Evolutionary conservation across 352 stramenopile species (phyloP).

Genomic region (Saprolegnia diclina): DNA sequence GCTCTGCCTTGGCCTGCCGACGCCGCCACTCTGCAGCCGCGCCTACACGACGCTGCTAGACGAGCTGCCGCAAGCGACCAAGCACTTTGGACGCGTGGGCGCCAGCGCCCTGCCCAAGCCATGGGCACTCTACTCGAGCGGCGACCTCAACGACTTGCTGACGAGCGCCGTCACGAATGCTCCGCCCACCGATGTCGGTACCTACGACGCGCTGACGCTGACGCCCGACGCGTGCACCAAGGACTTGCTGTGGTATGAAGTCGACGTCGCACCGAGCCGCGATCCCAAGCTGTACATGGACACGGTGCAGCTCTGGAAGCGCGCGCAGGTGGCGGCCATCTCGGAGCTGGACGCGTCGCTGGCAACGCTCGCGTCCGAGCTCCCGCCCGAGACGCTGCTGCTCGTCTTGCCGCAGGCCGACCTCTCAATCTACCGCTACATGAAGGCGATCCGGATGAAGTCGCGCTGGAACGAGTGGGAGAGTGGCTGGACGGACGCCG

Average conservation of each 20-base stretch:
- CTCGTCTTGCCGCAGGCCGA: conserved; percentile 69
- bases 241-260: conserved; percentile 70
- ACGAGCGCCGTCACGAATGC: not conserved
- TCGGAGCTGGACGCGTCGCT: conserved; percentile 47
- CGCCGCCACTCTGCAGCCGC: conserved; percentile 33
- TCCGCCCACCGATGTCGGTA: not conserved
- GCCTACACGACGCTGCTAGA: conserved; percentile 65
- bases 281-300: conserved; percentile 51
- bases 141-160: conserved; percentile 42
- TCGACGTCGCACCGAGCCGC: conserved; percentile 43
- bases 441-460: conserved; percentile 65
- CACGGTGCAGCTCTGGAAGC: conserved; percentile 63
- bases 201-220: not conserved
- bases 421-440: conserved; percentile 57
- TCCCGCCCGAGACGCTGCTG: conserved; percentile 50
- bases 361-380: conserved; percentile 34
- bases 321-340: conserved; percentile 46
- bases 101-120: conserved; percentile 36
- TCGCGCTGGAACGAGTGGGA: conserved; percentile 65
- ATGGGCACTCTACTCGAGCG: conserved; percentile 66
- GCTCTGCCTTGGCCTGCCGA: conserved; percentile 63
- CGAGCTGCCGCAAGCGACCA: conserved; percentile 43
- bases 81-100: conserved; percentile 29
- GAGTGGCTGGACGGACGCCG: conserved; percentile 40
- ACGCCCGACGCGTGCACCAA: conserved; percentile 22